Conservation (phyloP, 106 monocot genomes). For the Platanthera guangdongensis region DNA sequence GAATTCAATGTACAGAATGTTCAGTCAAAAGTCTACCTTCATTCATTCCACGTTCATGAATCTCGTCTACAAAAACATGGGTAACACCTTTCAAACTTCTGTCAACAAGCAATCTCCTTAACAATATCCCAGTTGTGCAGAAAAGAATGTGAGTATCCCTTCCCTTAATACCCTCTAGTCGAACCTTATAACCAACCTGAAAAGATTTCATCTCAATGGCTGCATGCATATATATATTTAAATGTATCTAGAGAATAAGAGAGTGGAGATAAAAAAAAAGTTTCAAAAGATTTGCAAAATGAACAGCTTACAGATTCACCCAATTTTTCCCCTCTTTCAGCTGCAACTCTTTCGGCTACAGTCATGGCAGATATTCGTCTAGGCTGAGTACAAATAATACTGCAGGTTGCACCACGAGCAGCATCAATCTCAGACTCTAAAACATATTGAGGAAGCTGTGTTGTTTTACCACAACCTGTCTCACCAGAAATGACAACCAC, state of each 20-base stretch:
- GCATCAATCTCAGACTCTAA: slow-evolving; percentile 95
- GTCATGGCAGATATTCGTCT: slow-evolving; percentile 97
- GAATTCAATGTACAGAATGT: not conserved
- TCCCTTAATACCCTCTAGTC: slow-evolving; percentile 90
- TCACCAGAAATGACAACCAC: slow-evolving; percentile 96
- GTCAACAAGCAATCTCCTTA: slow-evolving; percentile 83
- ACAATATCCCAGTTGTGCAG: slow-evolving; percentile 93
- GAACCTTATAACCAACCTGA: slow-evolving; percentile 98
- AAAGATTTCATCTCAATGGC: slow-evolving; percentile 4
- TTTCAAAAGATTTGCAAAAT: not conserved
- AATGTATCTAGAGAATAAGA: not conserved
- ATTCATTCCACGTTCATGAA: slow-evolving; percentile 99
- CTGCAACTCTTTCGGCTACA: slow-evolving; percentile 95
- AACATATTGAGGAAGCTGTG: slow-evolving; percentile 94
- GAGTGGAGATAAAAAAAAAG: not conserved
- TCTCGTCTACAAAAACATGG: slow-evolving; percentile 99
- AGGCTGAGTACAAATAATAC: slow-evolving; percentile 95
- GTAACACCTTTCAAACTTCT: slow-evolving; percentile 88
- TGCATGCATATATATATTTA: not conserved
- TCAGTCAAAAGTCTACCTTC: slow-evolving; percentile 50
- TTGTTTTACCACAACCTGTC: slow-evolving; percentile 99
- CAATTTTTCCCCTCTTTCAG: slow-evolving; percentile 92
- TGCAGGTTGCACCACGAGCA: slow-evolving; percentile 79
- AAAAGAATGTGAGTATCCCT: slow-evolving; percentile 85
- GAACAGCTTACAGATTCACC: slow-evolving; percentile 79